Percentiles rank a stretch among this genome's conserved stretches.
Evolutionary conservation across 768 basidiomycete genomes (phyloP).

Genomic region (Lentinula aciculospora): DNA sequence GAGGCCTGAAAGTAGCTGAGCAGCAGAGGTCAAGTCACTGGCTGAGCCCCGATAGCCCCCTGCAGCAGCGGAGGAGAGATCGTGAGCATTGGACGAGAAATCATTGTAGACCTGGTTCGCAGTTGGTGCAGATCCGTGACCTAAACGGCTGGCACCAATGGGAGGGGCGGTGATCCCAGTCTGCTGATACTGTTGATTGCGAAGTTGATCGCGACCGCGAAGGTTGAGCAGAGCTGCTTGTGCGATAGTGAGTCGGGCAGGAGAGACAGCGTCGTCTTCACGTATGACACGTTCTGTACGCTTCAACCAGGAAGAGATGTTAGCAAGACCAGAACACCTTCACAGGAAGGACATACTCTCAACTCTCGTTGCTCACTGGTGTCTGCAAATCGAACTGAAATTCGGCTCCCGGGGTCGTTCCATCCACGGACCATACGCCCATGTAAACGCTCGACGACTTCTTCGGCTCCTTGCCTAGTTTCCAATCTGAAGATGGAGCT

Average conservation of each 20-base stretch:
- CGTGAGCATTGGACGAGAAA: constrained; percentile 10
- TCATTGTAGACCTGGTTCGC: constrained; percentile 5
- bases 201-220: constrained; percentile 53
- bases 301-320: constrained; percentile 26
- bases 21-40: neutral
- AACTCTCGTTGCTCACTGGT: constrained; percentile 73
- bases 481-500: constrained; percentile 46
- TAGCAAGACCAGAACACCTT: neutral
- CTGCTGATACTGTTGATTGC: constrained; percentile 14
- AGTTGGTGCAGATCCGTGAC: constrained; percentile 1
- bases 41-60: constrained; percentile 7
- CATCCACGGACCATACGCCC: constrained; percentile 77
- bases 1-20: constrained; percentile 1
- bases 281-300: constrained; percentile 54
- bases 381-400: constrained; percentile 78
- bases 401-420: constrained; percentile 71
- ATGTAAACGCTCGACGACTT: constrained; percentile 72
- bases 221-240: constrained; percentile 75
- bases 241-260: constrained; percentile 66
- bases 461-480: constrained; percentile 65
- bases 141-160: constrained; percentile 1
- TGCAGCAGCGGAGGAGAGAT: constrained; percentile 6
- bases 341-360: constrained; percentile 38
- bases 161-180: neutral
- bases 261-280: constrained; percentile 54